These are phyloP conservation scores for Mortierella sp. DNA, from an alignment of 371 early-diverging fungal species.

Conservation along the genomic window DNA sequence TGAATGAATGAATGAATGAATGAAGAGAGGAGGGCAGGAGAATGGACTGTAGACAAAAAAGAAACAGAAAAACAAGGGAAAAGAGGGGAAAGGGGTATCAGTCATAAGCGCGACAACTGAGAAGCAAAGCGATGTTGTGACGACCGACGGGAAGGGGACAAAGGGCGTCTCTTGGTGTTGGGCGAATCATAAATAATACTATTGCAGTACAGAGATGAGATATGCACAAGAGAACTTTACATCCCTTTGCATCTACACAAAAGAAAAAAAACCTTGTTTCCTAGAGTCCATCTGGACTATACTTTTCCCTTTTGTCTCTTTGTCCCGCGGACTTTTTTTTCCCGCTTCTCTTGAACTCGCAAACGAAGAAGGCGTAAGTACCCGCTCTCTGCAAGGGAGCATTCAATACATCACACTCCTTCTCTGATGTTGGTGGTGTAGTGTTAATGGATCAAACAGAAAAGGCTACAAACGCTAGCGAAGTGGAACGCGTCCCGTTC, in stretches of 20 bases:
- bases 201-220: too few species aligned
- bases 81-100: neutral
- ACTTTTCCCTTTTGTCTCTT: constrained; percentile 2
- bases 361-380: too few species aligned
- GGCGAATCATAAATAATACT: too few species aligned
- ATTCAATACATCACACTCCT: too few species aligned
- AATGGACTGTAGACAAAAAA: neutral
- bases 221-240: neutral
- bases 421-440: too few species aligned
- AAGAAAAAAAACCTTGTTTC: constrained; percentile 1
- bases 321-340: constrained; percentile 6
- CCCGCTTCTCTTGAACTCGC: too few species aligned
- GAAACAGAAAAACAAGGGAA: neutral
- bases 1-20: neutral
- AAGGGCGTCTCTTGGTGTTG: neutral
- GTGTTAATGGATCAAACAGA: too few species aligned
- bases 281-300: neutral
- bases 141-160: neutral
- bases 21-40: neutral
- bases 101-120: neutral
- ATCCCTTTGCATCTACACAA: neutral
- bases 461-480: too few species aligned
- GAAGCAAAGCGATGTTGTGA: neutral
- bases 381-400: too few species aligned
- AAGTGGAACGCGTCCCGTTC: too few species aligned